A percentile compares a stretch with the other conserved stretches of the same genome.
phyloP scores from a whole-genome alignment of 805 yeast genomes.

The Ogataea trehalophila region DNA sequence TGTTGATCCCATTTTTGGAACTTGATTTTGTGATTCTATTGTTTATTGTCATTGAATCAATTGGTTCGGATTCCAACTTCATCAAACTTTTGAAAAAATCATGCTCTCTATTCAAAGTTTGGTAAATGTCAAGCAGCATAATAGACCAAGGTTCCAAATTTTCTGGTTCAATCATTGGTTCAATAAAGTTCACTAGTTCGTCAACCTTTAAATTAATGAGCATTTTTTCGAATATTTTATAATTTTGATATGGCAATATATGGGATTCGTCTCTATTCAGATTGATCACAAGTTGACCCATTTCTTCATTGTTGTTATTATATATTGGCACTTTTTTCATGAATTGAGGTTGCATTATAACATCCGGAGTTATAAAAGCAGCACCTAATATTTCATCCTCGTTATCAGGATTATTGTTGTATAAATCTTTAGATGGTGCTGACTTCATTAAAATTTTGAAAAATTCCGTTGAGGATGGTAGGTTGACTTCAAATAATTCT shows the following conservation, averaged over 20 bases:
- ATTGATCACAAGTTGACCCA: conserved; percentile 56
- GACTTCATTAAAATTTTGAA: conserved; percentile 43
- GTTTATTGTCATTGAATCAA: conserved; percentile 41
- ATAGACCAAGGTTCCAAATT: conserved; percentile 51
- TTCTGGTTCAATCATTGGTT: conserved; percentile 23
- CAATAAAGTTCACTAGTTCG: conserved; percentile 46
- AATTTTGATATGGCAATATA: conserved; percentile 56
- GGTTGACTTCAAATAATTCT: conserved; percentile 62
- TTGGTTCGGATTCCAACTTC: conserved; percentile 55
- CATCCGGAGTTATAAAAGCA: conserved; percentile 49
- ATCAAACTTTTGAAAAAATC: conserved; percentile 71
- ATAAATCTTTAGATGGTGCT: conserved; percentile 8
- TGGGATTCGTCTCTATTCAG: conserved; percentile 48
- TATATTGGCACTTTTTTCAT: conserved; percentile 19
- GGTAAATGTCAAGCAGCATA: conserved; percentile 69
- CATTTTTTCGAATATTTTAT: conserved; percentile 58
- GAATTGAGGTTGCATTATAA: conserved; percentile 30
- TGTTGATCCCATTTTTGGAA: conserved; percentile 45
- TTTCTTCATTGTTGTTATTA: conserved; percentile 30
- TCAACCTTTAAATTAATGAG: conserved; percentile 48
- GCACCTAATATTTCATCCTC: conserved; percentile 47
- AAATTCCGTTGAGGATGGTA: conserved; percentile 51
- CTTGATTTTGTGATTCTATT: conserved; percentile 32
- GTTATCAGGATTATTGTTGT: conserved; percentile 11
- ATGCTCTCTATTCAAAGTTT: conserved; percentile 60